Evolutionary conservation across 768 basidiomycete species (phyloP), one percentile per base, ranked within the genome.

Genomic region (Panellus pusillus): DNA sequence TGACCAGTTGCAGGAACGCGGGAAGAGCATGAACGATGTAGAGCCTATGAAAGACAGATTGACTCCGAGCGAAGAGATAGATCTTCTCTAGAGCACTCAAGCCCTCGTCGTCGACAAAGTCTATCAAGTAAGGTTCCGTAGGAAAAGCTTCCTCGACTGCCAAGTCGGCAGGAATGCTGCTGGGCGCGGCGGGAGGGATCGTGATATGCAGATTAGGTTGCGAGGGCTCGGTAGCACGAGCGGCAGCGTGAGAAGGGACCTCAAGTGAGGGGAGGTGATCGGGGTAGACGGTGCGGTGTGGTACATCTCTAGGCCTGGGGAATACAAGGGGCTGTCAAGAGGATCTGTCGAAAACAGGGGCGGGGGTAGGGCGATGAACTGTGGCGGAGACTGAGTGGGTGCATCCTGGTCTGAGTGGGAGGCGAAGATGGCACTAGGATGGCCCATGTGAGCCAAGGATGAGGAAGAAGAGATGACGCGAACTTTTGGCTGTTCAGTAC

Each of bases 51-150:
- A 74, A 77, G 20, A 70, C 66, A 32, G 85, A 83, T 57, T 83
- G 83, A 71, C 91, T 93, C 57, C 87, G 79, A 55, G 88, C 87
- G 63, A 92, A 91, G 46, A 97, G 81, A 72, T 93, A 97, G 56
- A 96, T 95, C 65, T 89, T 87, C 72, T 98, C 95, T 44, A 98
- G 82, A 18, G 90, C 81, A 68, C 74, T 90, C 56, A 95, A 78
- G 49, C 83, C 82, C 58, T 92, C 91, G 60, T 93, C 90, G 60
- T 94, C 92, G 64, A 79, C 67, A 52, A 74, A 64, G 66, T 78
- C 77, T 52, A 74, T 24, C 56, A 50, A 71, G 65, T 52, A 72
- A 24, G 24, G 24, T 58, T 62, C 76, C 75, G 57, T 47, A 35
- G 74, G 74, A 54, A 74, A 71, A 32, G 71, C 66, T 53, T 72